Base-by-base conservation (phyloP, 2,329 filamentous ascomycete genomes). In the Colletotrichum truncatum region DNA sequence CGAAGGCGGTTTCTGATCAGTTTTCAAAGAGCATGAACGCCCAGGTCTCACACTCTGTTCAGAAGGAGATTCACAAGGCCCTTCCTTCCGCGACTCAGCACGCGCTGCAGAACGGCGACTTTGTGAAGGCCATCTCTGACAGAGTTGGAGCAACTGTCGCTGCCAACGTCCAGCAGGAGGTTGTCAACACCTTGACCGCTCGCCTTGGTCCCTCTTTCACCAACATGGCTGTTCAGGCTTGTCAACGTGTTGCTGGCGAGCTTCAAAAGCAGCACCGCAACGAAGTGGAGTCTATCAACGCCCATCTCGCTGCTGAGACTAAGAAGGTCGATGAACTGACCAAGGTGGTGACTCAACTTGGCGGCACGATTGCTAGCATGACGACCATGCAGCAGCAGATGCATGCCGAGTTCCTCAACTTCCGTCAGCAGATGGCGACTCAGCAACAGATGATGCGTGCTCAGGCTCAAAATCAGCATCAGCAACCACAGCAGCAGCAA, bases 281-380 rank as follows among this genome's bases (percentile, higher is more conserved):
- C 21, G 82, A 85, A 67, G 79, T 87, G 46, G 80, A 82, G 58
- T 80, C 81, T 32, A 74, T 88, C 72, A 80, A 84, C 68, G 79
- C 80, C n/a, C 84, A 85, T 58, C 81, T 83, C 28, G 75, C 75
- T 6, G 79, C 80, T 4, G 85, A 89, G 59, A 80, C 78, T 56
- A 81, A 82, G 69, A 94, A 94, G 84, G 91, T 94, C 63, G 88
- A 92, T 57, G 87, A 92, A 72, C 83, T 95, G n/a, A 84, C 89
- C 7, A 84, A 85, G 12, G 84, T 92, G 28, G 88, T 93, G 4
- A 85, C 85, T 30, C 85, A 87, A 23, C 82, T 94, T 62, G 87
- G 89, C 3, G 87, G 90, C 67, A 92, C 89, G 45, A 84, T 95
- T 23, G 87, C 88, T 38, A 86, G 86, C 11, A 89, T 95, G 89